Conservation (phyloP, 441 rosid genomes). For the Arabidopsis hybrid region DNA sequence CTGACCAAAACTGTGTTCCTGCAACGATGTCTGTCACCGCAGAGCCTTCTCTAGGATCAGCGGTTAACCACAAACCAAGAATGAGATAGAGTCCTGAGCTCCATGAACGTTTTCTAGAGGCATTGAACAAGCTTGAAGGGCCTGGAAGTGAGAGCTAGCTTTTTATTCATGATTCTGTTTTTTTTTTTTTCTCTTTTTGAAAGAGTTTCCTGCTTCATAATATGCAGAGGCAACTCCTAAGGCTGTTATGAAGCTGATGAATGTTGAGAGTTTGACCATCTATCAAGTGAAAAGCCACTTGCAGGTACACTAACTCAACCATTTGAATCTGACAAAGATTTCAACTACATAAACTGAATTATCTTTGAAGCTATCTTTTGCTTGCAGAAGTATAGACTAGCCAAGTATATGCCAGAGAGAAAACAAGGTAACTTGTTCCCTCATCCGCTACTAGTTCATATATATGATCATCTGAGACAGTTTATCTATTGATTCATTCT, state of each 20-base stretch:
- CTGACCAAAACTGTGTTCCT: constrained; percentile 42
- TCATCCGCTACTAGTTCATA: not conserved
- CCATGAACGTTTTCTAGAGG: constrained; percentile 72
- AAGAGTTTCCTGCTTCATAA: not conserved
- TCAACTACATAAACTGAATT: constrained; percentile 6
- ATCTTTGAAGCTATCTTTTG: not conserved
- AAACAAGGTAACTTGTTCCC: constrained; percentile 65
- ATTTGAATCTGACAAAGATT: constrained; percentile 17
- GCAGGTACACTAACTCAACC: constrained; percentile 58
- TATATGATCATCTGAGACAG: not conserved
- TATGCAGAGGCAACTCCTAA: constrained; percentile 86
- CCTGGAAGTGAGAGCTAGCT: constrained; percentile 69
- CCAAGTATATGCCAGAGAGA: constrained; percentile 87
- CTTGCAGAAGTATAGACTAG: constrained; percentile 83
- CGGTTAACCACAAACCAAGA: constrained; percentile 66
- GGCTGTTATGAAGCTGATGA: constrained; percentile 84
- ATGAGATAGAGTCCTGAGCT: constrained; percentile 95
- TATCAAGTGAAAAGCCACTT: constrained; percentile 93
- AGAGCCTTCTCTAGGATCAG: constrained; percentile 51
- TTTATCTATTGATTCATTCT: not conserved
- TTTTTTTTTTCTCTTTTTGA: no score
- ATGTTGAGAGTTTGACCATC: constrained; percentile 80
- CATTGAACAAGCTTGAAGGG: constrained; percentile 77
- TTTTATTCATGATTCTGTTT: no score
- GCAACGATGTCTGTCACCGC: constrained; percentile 44